A percentile compares a stretch with the other conserved stretches of the same genome.
phyloP scores from a whole-genome alignment of 2,329 filamentous ascomycete species.

The Colletotrichum tanaceti region DNA sequence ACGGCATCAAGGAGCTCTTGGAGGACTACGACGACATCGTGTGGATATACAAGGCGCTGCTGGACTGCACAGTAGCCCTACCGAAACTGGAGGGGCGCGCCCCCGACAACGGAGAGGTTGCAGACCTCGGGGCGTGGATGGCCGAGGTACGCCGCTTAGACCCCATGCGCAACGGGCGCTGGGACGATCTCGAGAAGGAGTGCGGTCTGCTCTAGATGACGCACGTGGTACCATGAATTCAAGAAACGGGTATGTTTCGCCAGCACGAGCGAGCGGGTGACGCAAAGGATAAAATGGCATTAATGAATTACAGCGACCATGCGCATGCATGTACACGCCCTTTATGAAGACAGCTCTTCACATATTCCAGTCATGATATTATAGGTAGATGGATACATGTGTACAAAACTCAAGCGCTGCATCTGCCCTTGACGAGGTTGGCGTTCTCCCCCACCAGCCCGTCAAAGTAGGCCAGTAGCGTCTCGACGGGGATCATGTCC shows the following conservation, averaged over 20 bases:
- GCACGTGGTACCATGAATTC: not conserved
- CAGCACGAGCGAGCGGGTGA: not conserved
- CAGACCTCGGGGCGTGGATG: constrained; percentile 69
- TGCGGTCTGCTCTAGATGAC: constrained; percentile 23
- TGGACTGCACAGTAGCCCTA: constrained; percentile 77
- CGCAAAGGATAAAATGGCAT: constrained; percentile 6
- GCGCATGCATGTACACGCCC: constrained; percentile 11
- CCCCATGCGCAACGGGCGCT: constrained; percentile 78
- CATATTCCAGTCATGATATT: constrained; percentile 33
- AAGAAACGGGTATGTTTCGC: not conserved
- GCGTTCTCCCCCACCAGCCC: constrained; percentile 70
- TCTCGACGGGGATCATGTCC: constrained; percentile 76
- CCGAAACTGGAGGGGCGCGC: constrained; percentile 62
- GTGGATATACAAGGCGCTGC: constrained; percentile 88
- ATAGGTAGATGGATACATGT: constrained; percentile 5
- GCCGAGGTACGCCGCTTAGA: constrained; percentile 75
- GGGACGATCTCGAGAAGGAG: constrained; percentile 72
- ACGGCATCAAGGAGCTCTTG: constrained; percentile 75
- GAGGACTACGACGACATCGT: constrained; percentile 72
- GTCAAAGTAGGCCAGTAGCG: constrained; percentile 76
- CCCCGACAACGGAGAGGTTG: constrained; percentile 54
- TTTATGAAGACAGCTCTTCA: not conserved
- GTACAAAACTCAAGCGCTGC: constrained; percentile 42
- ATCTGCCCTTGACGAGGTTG: constrained; percentile 55
- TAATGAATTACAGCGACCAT: constrained; percentile 24